Evolutionary conservation across 306 rosid species (phyloP).

Genomic region (Acacia confusa): DNA sequence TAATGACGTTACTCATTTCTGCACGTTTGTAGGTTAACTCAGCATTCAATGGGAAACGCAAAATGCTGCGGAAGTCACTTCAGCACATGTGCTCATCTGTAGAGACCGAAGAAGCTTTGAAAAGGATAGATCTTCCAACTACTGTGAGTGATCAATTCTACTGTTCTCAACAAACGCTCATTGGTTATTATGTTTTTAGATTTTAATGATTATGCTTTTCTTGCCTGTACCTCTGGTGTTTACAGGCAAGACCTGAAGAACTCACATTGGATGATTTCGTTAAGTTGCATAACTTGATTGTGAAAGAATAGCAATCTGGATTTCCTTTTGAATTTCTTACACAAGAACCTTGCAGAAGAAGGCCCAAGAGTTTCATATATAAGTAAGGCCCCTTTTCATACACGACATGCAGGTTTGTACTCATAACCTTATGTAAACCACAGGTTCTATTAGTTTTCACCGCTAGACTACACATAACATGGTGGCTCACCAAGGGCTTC

Average conservation of each 20-base stretch:
- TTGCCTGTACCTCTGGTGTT: background rate
- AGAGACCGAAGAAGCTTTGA: constrained; percentile 73
- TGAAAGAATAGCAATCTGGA: constrained; percentile 36
- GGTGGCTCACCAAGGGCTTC: background rate
- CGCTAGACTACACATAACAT: background rate
- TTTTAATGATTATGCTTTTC: constrained; percentile 13
- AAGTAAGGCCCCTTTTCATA: background rate
- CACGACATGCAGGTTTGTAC: background rate
- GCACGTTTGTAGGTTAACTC: constrained; percentile 62
- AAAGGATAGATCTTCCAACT: constrained; percentile 56
- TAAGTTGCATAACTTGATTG: constrained; percentile 66
- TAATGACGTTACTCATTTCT: constrained; percentile 17
- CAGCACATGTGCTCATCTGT: constrained; percentile 71
- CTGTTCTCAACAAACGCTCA: background rate
- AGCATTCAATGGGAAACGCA: constrained; percentile 89
- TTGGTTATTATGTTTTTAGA: background rate
- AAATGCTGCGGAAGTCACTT: constrained; percentile 83
- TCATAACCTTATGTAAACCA: background rate
- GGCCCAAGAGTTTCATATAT: constrained; percentile 7
- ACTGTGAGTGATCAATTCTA: constrained; percentile 53
- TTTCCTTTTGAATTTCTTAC: constrained; percentile 14
- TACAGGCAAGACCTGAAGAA: constrained; percentile 88
- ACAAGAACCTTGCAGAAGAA: background rate
- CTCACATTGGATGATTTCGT: constrained; percentile 71
- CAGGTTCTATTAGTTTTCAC: background rate